A percentile compares a stretch with the other conserved stretches of the same genome.
Evolutionary conservation across 2,329 filamentous ascomycete species (phyloP).

Genomic region (Penicillium sp.): DNA sequence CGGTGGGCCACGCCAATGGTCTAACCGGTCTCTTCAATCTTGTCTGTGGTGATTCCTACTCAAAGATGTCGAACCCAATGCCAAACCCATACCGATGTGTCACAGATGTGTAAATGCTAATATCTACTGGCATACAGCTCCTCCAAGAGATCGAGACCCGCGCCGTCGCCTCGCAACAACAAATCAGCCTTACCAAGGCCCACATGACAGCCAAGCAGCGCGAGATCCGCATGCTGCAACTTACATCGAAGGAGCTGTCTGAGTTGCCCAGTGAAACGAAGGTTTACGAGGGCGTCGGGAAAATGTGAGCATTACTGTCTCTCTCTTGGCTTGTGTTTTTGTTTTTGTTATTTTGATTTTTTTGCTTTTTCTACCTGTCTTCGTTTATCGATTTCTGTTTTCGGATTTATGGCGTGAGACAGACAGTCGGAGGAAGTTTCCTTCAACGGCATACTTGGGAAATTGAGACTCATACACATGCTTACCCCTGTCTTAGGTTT

Average conservation of each 20-base stretch:
- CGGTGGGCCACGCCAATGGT: neutral
- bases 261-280: conserved; percentile 69
- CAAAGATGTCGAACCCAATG: neutral
- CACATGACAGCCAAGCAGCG: conserved; percentile 83
- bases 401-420: neutral
- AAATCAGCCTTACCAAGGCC: conserved; percentile 78
- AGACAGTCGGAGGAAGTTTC: neutral
- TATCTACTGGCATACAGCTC: conserved; percentile 54
- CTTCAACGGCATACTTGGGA: neutral
- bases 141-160: conserved; percentile 92
- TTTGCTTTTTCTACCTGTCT: conserved; percentile 14
- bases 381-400: neutral
- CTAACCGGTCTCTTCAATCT: neutral
- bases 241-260: conserved; percentile 81
- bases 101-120: conserved; percentile 7
- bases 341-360: neutral
- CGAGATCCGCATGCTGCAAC: conserved; percentile 80
- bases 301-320: conserved; percentile 65
- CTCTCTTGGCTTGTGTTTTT: conserved; percentile 11
- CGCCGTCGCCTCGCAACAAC: conserved; percentile 82
- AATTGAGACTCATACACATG: conserved; percentile 1
- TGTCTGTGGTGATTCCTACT: neutral
- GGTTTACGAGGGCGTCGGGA: conserved; percentile 92
- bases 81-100: neutral
- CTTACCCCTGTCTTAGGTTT: conserved; percentile 61